phyloP scores from a whole-genome alignment of 148 eudicot species.

The Persicaria maculosa region DNA sequence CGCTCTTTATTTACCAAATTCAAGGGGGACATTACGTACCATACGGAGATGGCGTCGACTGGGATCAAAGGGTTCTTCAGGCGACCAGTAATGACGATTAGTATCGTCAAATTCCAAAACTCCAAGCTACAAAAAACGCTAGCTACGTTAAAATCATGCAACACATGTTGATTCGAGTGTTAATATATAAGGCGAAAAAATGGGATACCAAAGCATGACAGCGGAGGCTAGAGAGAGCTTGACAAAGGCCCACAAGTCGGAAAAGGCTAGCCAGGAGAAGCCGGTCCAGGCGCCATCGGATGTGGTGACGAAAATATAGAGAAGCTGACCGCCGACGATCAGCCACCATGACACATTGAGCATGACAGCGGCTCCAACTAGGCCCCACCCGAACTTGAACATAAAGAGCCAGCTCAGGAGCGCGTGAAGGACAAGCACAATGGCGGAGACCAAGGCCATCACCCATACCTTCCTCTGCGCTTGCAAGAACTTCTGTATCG shows the following conservation, averaged over 20 bases:
- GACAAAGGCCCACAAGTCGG: conserved; percentile 61
- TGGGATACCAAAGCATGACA: conserved; percentile 60
- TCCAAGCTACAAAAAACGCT: conserved; percentile 31
- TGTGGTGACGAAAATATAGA: conserved; percentile 50
- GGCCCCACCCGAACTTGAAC: conserved; percentile 54
- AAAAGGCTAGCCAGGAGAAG: conserved; percentile 62
- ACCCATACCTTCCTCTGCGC: conserved; percentile 68
- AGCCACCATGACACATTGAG: conserved; percentile 79
- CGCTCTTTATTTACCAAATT: too few relatives aligned
- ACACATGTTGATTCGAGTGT: too few relatives aligned
- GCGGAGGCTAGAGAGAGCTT: conserved; percentile 80
- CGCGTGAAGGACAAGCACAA: conserved; percentile 49
- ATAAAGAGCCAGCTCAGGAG: conserved; percentile 61
- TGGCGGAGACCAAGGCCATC: conserved; percentile 49
- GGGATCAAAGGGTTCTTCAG: conserved; percentile 31
- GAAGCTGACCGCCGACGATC: conserved; percentile 41
- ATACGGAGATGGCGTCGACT: conserved; percentile 37
- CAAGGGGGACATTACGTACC: conserved; percentile 12
- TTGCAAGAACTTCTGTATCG: conserved; percentile 78
- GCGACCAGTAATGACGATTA: conserved; percentile 32
- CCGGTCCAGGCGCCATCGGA: conserved; percentile 85
- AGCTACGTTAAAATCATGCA: neutral
- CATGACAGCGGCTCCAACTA: conserved; percentile 60
- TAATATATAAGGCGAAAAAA: neutral
- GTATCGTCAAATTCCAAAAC: conserved; percentile 32